Evolutionary conservation across 2,329 filamentous ascomycete species (phyloP), one percentile per base, ranked within the genome.

Genomic region (Trichoderma arundinaceum): DNA sequence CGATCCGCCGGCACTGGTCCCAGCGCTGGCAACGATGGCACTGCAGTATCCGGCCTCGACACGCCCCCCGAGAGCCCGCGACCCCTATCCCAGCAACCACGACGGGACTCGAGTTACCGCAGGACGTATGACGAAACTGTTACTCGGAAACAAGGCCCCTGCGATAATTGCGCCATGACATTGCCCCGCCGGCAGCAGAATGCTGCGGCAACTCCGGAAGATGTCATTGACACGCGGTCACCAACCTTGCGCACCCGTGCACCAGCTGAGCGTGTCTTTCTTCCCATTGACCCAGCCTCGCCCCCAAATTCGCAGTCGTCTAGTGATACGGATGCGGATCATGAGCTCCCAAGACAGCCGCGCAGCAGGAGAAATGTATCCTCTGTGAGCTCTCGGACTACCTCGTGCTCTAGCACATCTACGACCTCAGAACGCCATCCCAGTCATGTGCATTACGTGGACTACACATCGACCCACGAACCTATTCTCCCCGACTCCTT

Each of bases 401-500:
- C 81, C 2, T 86, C 84, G 1, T 81, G 82, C 52, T 86, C 84
- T 4, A 86, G 83, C 73, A 77, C 77, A 22, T 85, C 83, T 53
- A 86, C 83, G 5, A 77, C 78, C n/a, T 79, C 80, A 13, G 79
- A 79, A 60, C 71, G 73, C 67, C 72, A 79, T 38, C 77, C 80
- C 38, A 82, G 82, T 48, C 88, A 90, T 70, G 84, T 84, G 5
- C 88, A 90, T 72, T 89, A 85, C 70, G 79, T 90, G 57, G 86
- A 89, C 72, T 90, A 90, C 73, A 90, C 87, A 4, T 90, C 88
- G 1, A 89, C 87, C 4, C 87, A 90, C 73, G 88, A 90, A 68
- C 87, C 88, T 3, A 79, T 87, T 4, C 78, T 84, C 1, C 81
- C 86, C 13, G 79, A 81, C n/a, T 88, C 87, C 7, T 90, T 89